A percentile compares a stretch with the other conserved stretches of the same genome.
Evolutionary conservation across 306 rosid genomes (phyloP).

Genomic region (Cotoneaster glaucophyllus): DNA sequence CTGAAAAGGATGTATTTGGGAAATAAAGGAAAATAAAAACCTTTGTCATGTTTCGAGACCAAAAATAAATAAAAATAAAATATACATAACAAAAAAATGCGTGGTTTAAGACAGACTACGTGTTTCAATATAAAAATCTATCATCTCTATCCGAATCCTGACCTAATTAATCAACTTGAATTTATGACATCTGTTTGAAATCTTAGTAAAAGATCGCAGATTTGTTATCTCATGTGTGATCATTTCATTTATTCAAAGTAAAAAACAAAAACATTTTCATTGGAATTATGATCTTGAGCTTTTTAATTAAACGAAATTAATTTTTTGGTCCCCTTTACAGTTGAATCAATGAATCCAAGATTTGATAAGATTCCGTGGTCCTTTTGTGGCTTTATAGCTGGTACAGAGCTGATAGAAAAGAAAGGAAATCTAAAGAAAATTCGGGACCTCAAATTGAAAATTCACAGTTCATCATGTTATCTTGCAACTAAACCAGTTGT

Average conservation of each 20-base stretch:
- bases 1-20: background rate
- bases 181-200: too few relatives aligned
- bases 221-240: too few relatives aligned
- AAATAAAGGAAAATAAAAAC: background rate
- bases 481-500: background rate
- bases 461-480: background rate
- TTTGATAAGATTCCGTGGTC: conserved; percentile 37
- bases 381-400: conserved; percentile 13
- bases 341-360: conserved; percentile 30
- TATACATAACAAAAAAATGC: too few relatives aligned
- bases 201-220: too few relatives aligned
- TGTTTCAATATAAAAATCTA: too few relatives aligned
- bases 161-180: background rate
- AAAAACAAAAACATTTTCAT: background rate
- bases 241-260: background rate
- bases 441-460: background rate
- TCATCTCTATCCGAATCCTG: too few relatives aligned
- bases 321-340: conserved; percentile 27
- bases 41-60: background rate
- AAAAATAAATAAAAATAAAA: too few relatives aligned
- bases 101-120: too few relatives aligned
- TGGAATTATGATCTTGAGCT: background rate
- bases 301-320: background rate
- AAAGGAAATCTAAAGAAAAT: background rate
- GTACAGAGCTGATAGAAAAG: background rate